A percentile compares a stretch with the other conserved stretches of the same genome.
Evolutionary conservation across 805 yeast species (phyloP).

Genomic region (Saccharomycopsis amapae): DNA sequence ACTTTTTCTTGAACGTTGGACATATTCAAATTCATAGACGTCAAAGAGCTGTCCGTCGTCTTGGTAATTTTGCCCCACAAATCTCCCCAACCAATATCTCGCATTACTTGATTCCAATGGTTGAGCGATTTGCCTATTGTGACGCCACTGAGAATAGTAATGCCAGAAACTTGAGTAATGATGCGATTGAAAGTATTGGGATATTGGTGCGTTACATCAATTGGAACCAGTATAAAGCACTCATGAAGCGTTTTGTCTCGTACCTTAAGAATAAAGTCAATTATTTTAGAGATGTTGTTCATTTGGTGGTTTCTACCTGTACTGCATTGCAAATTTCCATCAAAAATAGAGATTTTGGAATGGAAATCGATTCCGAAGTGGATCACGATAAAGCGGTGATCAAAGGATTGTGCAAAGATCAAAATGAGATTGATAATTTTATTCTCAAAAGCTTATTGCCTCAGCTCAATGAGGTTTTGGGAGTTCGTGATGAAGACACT

Average conservation of each 20-base stretch:
- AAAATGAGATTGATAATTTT: slow-evolving; percentile 36
- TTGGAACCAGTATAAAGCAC: slow-evolving; percentile 77
- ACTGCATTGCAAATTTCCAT: slow-evolving; percentile 39
- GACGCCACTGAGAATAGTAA: slow-evolving; percentile 39
- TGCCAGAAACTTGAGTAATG: slow-evolving; percentile 54
- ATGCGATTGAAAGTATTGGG: slow-evolving; percentile 58
- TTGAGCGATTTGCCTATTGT: slow-evolving; percentile 69
- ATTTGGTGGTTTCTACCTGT: slow-evolving; percentile 44
- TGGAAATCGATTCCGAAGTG: neutral
- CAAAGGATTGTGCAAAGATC: slow-evolving; percentile 32
- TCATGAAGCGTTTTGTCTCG: slow-evolving; percentile 60
- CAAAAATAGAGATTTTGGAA: slow-evolving; percentile 11
- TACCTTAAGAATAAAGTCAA: slow-evolving; percentile 41
- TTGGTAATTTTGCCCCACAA: slow-evolving; percentile 41
- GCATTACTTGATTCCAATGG: slow-evolving; percentile 75
- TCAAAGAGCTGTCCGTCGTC: slow-evolving; percentile 69
- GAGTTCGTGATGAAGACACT: slow-evolving; percentile 70
- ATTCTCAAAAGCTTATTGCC: slow-evolving; percentile 55
- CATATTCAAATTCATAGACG: slow-evolving; percentile 86
- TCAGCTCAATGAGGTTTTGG: slow-evolving; percentile 51
- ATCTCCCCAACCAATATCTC: slow-evolving; percentile 56
- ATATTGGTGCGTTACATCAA: slow-evolving; percentile 47
- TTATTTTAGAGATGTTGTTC: slow-evolving; percentile 49
- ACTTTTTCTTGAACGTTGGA: slow-evolving; percentile 66
- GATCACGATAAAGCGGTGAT: slow-evolving; percentile 21